Base-by-base conservation (phyloP, 139 green algal species). In the Picochlorum sp. region DNA sequence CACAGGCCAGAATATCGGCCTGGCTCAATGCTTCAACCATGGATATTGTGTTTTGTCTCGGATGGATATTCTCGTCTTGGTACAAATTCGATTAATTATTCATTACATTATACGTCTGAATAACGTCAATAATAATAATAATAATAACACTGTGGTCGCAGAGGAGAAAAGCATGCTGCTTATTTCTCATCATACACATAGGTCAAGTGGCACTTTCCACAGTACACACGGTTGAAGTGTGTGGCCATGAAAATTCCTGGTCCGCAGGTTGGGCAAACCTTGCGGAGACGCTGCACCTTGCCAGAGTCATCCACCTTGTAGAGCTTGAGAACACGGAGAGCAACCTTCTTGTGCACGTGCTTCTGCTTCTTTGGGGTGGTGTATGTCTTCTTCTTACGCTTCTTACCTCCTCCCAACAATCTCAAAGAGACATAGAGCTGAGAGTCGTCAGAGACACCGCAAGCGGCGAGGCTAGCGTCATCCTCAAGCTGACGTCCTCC, bases 301-400 rank as follows among this genome's bases (percentile, higher is more conserved):
- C 92, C 92, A 20, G 76, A 86, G 76, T 96, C 92, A 76, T 97
- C 91, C 51, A 98, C 75, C 84, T 92, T 92, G 83, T 89, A 92
- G 51, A 83, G 84, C 78, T 93, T 88, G 57, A 93, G 74, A 24
- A 84, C 69, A 47, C 74, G 46, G 23, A 85, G 61, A 76, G 85
- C 96, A 62, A 96, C 86, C 87, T 97, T 96, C 85, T 96, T 96
- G 87, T 96, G 90, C 89, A 95, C 95, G 88, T 98, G 92, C 91
- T 97, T 97, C 72, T 87, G 76, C 92, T 98, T 98, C 90, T 98
- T 98, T 72, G 92, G 92, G 87, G 97, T 98, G 80, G 92, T 97
- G 90, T 97, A 98, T 21, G 81, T 93, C 90, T 98, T 98, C 86
- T 98, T 98, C 85, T 98, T 98, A 71, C 92, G 78, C 89, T 98